Evolutionary conservation across 2,329 filamentous ascomycete genomes (phyloP), one percentile per base, ranked within the genome.

Genomic region (Ascocoryne sarcoides): DNA sequence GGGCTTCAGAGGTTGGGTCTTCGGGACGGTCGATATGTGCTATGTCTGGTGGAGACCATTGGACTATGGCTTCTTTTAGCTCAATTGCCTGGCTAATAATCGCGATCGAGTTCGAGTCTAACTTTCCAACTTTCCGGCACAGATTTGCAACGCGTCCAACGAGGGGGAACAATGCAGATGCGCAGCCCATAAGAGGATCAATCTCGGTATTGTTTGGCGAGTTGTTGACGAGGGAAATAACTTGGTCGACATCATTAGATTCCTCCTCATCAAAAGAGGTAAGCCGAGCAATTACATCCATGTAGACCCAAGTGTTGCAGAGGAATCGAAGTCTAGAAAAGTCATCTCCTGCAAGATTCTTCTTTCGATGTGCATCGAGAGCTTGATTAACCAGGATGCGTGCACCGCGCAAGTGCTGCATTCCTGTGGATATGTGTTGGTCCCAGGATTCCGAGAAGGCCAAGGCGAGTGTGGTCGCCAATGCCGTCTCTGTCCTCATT

Each of bases 371-470:
- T 60, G 41, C 63, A 3, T 48, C 60, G 17, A 83, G 59, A 4
- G 76, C 74, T 51, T 75, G 71, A 37, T 74, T 70, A 40, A 84
- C 72, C 38, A 84, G 59, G 12, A 75, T 68, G 52, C 75, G 79
- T 7, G 81, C 80, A 20, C 79, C 80, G 46, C 76, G 75, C 47
- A 84, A 71, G 60, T 84, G 79, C 44, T 80, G 71, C 40, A 82
- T 80, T 4, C 81, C 81, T 8, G 77, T 83, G 20, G 73, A 74
- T 36, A 77, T 81, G 48, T 82, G 76, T 44, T 75, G 71, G 52
- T 84, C 80, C 79, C 81, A 85, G 0, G 77, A 79, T 52, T 84
- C 80, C 1, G 78, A 74, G 54, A 84, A 84, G 4, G 78, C 79
- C 9, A 84, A 65, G 1, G 76, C 75, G 5, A 85, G 62, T 0